These are phyloP conservation scores for Scutellaria barbata DNA, from an alignment of 257 asterid species.

Conservation along the genomic window DNA sequence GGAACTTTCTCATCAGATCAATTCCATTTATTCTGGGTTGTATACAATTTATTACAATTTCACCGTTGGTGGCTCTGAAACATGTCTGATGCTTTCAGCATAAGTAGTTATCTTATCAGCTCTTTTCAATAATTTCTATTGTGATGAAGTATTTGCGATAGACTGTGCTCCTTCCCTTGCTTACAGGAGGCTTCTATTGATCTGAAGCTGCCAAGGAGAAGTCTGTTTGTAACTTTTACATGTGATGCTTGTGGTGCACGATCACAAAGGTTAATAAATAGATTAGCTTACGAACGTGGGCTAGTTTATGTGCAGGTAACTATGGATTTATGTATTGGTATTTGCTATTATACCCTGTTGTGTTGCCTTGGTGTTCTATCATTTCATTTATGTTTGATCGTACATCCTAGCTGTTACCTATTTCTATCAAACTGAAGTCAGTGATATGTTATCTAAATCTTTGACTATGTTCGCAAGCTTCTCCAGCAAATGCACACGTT, in stretches of 20 bases:
- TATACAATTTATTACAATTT: conserved; percentile 12
- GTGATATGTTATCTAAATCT: conserved; percentile 8
- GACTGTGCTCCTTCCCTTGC: conserved; percentile 35
- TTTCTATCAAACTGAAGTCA: background rate
- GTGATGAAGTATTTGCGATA: conserved; percentile 4
- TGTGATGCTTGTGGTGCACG: conserved; percentile 74
- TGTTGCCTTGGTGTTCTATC: background rate
- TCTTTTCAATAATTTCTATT: background rate
- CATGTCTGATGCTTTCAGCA: conserved; percentile 11
- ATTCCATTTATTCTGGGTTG: conserved; percentile 2
- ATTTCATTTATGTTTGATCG: background rate
- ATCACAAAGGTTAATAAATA: conserved; percentile 73
- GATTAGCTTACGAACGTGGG: conserved; percentile 94
- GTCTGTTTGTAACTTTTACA: conserved; percentile 73
- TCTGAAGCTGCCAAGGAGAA: conserved; percentile 87
- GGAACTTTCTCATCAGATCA: background rate
- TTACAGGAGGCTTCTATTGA: conserved; percentile 65
- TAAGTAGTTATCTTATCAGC: conserved; percentile 15
- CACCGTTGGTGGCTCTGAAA: conserved; percentile 18
- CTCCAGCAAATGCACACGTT: background rate
- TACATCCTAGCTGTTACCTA: conserved; percentile 6
- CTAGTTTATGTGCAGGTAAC: conserved; percentile 88
- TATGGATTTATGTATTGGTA: background rate
- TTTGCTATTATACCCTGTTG: conserved; percentile 1
- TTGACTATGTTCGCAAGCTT: conserved; percentile 4